Percentiles rank a stretch among this genome's conserved stretches.
These are phyloP conservation scores for Sporopachydermia quercuum DNA, from an alignment of 805 yeast genomes.

Conservation along the genomic window DNA sequence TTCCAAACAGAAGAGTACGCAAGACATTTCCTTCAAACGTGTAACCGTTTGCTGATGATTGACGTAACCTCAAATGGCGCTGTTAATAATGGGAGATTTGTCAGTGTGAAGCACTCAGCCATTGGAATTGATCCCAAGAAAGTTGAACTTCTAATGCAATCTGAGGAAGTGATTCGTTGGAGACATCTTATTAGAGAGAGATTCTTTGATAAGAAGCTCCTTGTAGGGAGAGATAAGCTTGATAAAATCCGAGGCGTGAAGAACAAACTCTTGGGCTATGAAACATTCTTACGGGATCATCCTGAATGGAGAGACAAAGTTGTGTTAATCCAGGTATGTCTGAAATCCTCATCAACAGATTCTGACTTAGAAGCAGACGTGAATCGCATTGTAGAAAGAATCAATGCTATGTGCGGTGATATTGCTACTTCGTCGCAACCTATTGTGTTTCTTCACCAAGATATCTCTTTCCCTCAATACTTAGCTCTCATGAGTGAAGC, in stretches of 20 bases:
- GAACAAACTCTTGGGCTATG: constrained; percentile 80
- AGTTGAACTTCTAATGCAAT: constrained; percentile 30
- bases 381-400: constrained; percentile 66
- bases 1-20: constrained; percentile 91
- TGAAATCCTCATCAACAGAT: constrained; percentile 39
- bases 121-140: constrained; percentile 29
- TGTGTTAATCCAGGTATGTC: constrained; percentile 71
- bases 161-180: constrained; percentile 47
- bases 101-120: constrained; percentile 20
- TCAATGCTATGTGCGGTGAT: constrained; percentile 61
- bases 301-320: constrained; percentile 58
- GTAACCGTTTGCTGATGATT: constrained; percentile 68
- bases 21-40: constrained; percentile 84
- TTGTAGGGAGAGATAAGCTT: constrained; percentile 79
- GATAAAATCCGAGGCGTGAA: constrained; percentile 81
- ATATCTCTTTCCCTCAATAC: constrained; percentile 79
- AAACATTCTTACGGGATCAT: constrained; percentile 51
- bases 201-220: constrained; percentile 56
- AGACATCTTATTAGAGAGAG: constrained; percentile 55
- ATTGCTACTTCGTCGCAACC: constrained; percentile 63
- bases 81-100: constrained; percentile 35
- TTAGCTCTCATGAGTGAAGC: constrained; percentile 78
- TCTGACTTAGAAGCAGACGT: constrained; percentile 59
- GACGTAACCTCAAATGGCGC: constrained; percentile 82
- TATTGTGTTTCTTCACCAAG: constrained; percentile 77